phyloP scores from a whole-genome alignment of 2,329 filamentous ascomycete species.

The Fusarium mangiferae region DNA sequence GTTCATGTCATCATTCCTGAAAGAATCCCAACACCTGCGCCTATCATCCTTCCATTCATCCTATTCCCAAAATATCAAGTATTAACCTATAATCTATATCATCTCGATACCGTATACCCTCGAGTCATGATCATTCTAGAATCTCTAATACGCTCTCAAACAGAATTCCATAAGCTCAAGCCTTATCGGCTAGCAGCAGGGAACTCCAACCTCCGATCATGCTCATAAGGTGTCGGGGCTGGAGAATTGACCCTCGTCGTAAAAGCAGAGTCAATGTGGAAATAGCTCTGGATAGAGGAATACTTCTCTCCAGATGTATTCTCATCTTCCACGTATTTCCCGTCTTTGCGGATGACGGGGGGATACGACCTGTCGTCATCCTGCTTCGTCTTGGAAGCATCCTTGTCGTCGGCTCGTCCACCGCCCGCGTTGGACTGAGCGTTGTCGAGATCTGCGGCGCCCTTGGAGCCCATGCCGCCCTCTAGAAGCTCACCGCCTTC shows the following conservation, averaged over 20 bases:
- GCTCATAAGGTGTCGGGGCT: slow-evolving; percentile 45
- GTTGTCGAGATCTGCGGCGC: slow-evolving; percentile 65
- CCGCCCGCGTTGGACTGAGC: slow-evolving; percentile 66
- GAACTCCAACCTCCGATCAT: slow-evolving; percentile 42
- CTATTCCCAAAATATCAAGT: background rate
- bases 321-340: slow-evolving; percentile 36
- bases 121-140: slow-evolving; percentile 15
- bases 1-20: slow-evolving; percentile 16
- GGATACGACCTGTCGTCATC: slow-evolving; percentile 28
- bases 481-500: slow-evolving; percentile 65
- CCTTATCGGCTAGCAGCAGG: slow-evolving; percentile 1
- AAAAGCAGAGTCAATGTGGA: slow-evolving; percentile 45
- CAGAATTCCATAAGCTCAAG: background rate
- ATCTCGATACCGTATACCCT: slow-evolving; percentile 31
- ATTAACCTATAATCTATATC: slow-evolving; percentile 13
- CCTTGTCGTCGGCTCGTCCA: slow-evolving; percentile 46
- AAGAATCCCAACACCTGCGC: background rate
- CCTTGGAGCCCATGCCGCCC: slow-evolving; percentile 67
- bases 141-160: slow-evolving; percentile 26
- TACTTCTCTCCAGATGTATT: slow-evolving; percentile 28
- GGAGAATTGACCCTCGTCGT: slow-evolving; percentile 47
- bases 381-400: slow-evolving; percentile 3
- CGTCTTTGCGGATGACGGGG: slow-evolving; percentile 43
- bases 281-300: slow-evolving; percentile 42
- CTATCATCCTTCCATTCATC: background rate